Conservation (phyloP, 2,329 filamentous ascomycete genomes). For the Hortaea sp. region DNA sequence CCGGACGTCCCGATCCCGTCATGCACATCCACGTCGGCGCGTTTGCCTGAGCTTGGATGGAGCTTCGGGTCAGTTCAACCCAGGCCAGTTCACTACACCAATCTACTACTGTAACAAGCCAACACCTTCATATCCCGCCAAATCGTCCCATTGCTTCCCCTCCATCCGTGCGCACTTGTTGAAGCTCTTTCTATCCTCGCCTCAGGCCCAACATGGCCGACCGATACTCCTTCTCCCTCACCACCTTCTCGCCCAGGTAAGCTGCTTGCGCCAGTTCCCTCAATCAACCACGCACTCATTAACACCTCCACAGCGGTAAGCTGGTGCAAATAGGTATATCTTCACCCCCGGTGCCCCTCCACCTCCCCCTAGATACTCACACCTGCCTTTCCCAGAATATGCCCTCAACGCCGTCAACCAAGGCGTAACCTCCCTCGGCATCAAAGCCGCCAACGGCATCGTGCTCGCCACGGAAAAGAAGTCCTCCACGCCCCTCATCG, state of each 20-base stretch:
- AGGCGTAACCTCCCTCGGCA: constrained; percentile 94
- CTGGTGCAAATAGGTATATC: constrained; percentile 87
- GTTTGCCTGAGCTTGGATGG: constrained; percentile 6
- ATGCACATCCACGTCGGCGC: constrained; percentile 2
- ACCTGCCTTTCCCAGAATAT: constrained; percentile 59
- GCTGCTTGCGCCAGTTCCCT: constrained; percentile 17
- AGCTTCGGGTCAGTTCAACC: neutral
- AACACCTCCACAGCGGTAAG: constrained; percentile 65
- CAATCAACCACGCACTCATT: constrained; percentile 21
- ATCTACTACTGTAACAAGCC: too few relatives aligned
- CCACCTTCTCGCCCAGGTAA: constrained; percentile 98
- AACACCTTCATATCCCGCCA: too few relatives aligned
- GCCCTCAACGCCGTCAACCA: constrained; percentile 98
- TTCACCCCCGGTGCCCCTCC: constrained; percentile 5
- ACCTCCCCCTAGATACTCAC: constrained; percentile 1
- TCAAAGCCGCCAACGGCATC: constrained; percentile 99
- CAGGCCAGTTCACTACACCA: too few relatives aligned
- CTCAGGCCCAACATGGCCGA: constrained; percentile 67
- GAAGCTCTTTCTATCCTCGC: neutral
- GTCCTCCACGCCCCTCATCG: constrained; percentile 92
- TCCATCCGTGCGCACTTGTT: too few relatives aligned
- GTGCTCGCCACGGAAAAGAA: constrained; percentile 99
- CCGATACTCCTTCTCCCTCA: constrained; percentile 97
- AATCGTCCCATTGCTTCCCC: too few relatives aligned
- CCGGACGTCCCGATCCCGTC: neutral